phyloP scores from a whole-genome alignment of 140 eudicot genomes.

The Stevia rebaudiana region DNA sequence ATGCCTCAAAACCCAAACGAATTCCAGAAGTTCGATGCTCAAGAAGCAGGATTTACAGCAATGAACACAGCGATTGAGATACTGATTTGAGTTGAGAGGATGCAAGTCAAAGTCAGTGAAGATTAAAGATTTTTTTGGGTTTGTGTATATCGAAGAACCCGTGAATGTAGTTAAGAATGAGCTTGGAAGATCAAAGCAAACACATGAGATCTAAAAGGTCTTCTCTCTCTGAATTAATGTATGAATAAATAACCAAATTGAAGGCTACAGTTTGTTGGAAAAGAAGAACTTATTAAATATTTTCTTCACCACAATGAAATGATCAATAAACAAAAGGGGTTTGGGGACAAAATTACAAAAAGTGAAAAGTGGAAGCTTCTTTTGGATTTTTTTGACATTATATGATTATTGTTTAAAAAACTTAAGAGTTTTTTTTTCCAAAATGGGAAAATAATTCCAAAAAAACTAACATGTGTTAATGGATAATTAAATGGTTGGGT shows the following conservation, averaged over 20 bases:
- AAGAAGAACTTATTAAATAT: conserved; percentile 21
- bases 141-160: conserved; percentile 22
- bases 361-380: conserved; percentile 29
- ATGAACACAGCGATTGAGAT: neutral
- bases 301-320: neutral
- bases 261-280: conserved; percentile 25
- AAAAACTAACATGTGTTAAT: too few relatives aligned
- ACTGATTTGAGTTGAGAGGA: conserved; percentile 19
- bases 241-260: neutral
- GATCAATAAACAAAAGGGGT: neutral
- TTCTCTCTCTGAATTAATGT: conserved; percentile 1
- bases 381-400: conserved; percentile 13
- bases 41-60: conserved; percentile 7
- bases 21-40: neutral
- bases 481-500: too few relatives aligned
- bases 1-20: conserved; percentile 10
- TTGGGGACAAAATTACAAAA: conserved; percentile 14
- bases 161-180: conserved; percentile 39
- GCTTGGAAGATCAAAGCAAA: conserved; percentile 21
- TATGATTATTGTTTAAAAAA: neutral
- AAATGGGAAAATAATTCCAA: too few relatives aligned
- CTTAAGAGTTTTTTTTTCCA: too few relatives aligned
- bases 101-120: conserved; percentile 23
- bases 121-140: neutral
- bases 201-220: conserved; percentile 26